Evolutionary conservation across 805 yeast genomes (phyloP).

Genomic region (Maudiozyma bulderi): DNA sequence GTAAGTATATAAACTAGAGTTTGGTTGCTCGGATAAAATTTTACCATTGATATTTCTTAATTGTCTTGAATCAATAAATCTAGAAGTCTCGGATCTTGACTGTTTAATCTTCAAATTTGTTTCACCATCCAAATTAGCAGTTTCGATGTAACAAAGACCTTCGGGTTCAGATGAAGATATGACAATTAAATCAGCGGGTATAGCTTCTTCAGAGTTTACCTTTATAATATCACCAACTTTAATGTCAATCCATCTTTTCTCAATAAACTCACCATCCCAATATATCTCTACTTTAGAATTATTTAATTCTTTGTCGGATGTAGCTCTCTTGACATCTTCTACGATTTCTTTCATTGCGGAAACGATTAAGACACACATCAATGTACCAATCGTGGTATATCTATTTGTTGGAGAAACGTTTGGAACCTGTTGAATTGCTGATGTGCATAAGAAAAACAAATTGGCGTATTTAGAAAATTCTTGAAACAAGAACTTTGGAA

Average conservation of each 20-base stretch:
- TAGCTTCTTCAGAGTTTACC: constrained; percentile 76
- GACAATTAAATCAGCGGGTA: constrained; percentile 87
- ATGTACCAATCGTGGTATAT: constrained; percentile 89
- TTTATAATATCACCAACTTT: constrained; percentile 85
- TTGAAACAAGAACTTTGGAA: constrained; percentile 91
- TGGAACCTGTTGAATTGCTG: constrained; percentile 94
- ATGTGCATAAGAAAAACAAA: constrained; percentile 83
- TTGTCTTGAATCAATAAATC: constrained; percentile 55
- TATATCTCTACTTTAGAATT: constrained; percentile 64
- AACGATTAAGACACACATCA: constrained; percentile 72
- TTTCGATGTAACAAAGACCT: constrained; percentile 93
- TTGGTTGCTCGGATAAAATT: constrained; percentile 82
- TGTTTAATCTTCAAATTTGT: constrained; percentile 94
- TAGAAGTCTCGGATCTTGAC: constrained; percentile 67
- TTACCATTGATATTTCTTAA: constrained; percentile 45
- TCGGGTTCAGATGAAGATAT: constrained; percentile 94
- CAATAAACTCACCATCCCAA: constrained; percentile 52
- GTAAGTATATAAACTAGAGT: constrained; percentile 85
- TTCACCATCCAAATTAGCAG: constrained; percentile 96
- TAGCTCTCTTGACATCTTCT: constrained; percentile 83
- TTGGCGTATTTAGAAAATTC: constrained; percentile 97
- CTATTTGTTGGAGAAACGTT: constrained; percentile 92
- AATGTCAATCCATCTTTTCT: constrained; percentile 75
- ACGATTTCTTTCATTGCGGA: constrained; percentile 86
- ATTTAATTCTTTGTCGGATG: constrained; percentile 83